Evolutionary conservation across 1,284 basidiomycete species (phyloP), one percentile per base, ranked within the genome.

Genomic region (Fistulina hepatica): DNA sequence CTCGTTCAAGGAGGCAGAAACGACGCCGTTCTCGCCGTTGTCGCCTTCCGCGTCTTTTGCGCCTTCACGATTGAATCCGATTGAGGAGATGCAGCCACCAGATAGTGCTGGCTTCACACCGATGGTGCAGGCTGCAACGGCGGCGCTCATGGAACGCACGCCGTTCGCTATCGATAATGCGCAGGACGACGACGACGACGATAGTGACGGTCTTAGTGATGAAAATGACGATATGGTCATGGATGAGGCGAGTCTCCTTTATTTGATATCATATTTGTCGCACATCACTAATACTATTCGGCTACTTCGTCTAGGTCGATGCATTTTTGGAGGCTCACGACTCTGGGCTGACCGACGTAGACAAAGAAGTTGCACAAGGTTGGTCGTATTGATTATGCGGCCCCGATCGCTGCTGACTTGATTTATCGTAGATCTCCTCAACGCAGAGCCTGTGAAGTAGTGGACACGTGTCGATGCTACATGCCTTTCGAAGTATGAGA

Each of bases 81-180:
- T n/a, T n/a, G 46, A 47, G 22, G 63, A 52, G 42, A 39, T 40
- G 13, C 39, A 49, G 21, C 51, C 56, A 10, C 46, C 41, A 41
- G 57, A 56, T 12, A 64, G 51, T 40, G 57, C 53, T 16, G 54
- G 52, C 11, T 65, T 71, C 37, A 70, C 71, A 23, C 71, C 78
- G 23, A 75, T 82, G 59, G 71, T 92, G 31, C 71, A 83, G 40
- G 82, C 79, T 1, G 85, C 84, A 16, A 84, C 80, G 43, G 80
- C 83, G 34, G 84, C 84, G 7, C 66, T 92, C 31, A 81, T 92
- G 78, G 84, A 93, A 53, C 67, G 92, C 34, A 89, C 86, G 24
- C 81, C 83, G 45, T 97, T 95, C 57, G 89, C 89, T 2, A 94
- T 95, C 48, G 92, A 97, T 53, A 86, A 91, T 56, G 86, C 81